phyloP scores from a whole-genome alignment of 2,329 filamentous ascomycete genomes.

The Talaromyces pinophilus region DNA sequence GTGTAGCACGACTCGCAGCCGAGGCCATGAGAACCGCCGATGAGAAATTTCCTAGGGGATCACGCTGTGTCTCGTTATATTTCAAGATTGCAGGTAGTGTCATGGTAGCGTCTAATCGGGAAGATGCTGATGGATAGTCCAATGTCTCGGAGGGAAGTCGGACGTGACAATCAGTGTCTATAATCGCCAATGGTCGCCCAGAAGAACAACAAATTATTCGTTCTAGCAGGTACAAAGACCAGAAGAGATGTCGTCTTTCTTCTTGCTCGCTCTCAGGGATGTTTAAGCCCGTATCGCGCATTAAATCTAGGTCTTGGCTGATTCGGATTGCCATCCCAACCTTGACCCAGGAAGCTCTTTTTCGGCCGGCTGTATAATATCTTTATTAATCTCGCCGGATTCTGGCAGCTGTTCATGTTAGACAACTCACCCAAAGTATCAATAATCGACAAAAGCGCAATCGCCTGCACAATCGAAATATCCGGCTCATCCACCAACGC shows the following conservation, averaged over 20 bases:
- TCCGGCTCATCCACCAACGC: constrained; percentile 26
- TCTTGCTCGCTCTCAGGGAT: constrained; percentile 25
- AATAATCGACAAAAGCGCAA: constrained; percentile 37
- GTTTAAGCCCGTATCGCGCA: constrained; percentile 17
- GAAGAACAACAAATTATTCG: constrained; percentile 26
- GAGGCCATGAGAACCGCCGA: constrained; percentile 1
- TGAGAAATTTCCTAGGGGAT: background rate
- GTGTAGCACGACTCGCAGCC: background rate
- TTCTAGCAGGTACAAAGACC: constrained; percentile 30
- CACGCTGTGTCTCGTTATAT: background rate
- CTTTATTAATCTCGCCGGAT: constrained; percentile 34
- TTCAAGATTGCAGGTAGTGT: background rate
- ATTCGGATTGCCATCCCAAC: constrained; percentile 56
- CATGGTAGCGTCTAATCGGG: background rate
- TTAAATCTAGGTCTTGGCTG: constrained; percentile 48
- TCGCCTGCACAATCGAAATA: constrained; percentile 36
- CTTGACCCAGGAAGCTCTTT: constrained; percentile 16
- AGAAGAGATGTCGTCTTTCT: constrained; percentile 26
- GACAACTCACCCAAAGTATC: background rate
- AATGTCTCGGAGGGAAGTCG: constrained; percentile 27
- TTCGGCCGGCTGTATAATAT: background rate
- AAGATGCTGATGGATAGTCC: constrained; percentile 13
- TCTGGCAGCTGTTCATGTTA: background rate
- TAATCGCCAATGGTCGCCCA: constrained; percentile 23
- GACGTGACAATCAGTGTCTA: constrained; percentile 24